These are phyloP conservation scores for Hypomyces rosellus DNA, from an alignment of 2,329 filamentous ascomycete genomes.

Conservation along the genomic window DNA sequence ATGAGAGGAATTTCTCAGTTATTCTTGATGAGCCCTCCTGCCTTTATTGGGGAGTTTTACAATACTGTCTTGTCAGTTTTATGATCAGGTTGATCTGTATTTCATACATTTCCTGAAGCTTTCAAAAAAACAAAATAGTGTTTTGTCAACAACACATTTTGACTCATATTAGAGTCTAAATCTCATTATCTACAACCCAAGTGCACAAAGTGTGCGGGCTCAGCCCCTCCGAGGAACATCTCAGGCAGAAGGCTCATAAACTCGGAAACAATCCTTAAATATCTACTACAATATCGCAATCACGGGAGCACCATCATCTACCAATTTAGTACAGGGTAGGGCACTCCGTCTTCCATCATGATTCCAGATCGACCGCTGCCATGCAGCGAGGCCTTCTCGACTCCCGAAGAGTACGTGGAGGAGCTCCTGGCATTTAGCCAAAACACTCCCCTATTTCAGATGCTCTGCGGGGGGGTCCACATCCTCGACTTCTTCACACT, in stretches of 20 bases:
- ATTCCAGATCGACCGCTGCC: constrained; percentile 55
- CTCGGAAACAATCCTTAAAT: too few relatives aligned
- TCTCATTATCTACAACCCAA: too few relatives aligned
- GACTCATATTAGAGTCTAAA: too few relatives aligned
- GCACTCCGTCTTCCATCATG: constrained; percentile 27
- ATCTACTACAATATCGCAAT: too few relatives aligned
- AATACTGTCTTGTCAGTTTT: neutral
- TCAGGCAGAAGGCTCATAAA: too few relatives aligned
- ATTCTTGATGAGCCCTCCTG: neutral
- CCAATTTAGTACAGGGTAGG: too few relatives aligned
- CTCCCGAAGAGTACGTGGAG: constrained; percentile 70
- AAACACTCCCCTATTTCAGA: constrained; percentile 70
- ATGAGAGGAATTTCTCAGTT: neutral
- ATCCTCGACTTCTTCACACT: constrained; percentile 93
- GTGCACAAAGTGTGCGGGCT: too few relatives aligned
- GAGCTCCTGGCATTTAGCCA: constrained; percentile 71
- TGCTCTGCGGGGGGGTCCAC: constrained; percentile 93
- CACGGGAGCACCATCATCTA: too few relatives aligned
- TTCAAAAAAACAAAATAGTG: neutral
- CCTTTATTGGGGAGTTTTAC: neutral
- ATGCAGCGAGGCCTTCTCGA: constrained; percentile 61
- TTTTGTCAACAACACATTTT: neutral
- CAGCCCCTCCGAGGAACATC: too few relatives aligned
- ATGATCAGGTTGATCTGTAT: neutral
- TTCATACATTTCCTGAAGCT: neutral